Evolutionary conservation across 306 rosid genomes (phyloP).

Genomic region (Mimosa bimucronata): DNA sequence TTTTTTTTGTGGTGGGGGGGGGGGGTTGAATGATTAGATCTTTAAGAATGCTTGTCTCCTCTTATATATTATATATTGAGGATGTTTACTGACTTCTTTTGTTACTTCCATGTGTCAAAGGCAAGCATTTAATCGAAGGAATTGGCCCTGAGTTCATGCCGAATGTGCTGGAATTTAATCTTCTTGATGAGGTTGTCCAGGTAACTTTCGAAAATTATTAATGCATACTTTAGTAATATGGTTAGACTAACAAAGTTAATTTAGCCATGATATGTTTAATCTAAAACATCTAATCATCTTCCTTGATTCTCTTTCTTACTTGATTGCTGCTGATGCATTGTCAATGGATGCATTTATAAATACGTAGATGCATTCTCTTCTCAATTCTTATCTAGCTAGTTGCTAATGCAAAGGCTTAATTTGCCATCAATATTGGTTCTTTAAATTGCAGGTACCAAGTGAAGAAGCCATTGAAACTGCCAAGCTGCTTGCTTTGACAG

Average conservation of each 20-base stretch:
- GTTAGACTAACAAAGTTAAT: too few relatives aligned
- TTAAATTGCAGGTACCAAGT: slow-evolving; percentile 53
- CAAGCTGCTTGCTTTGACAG: slow-evolving; percentile 70
- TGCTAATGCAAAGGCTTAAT: background rate
- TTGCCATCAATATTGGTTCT: slow-evolving; percentile 3
- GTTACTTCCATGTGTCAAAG: slow-evolving; percentile 41
- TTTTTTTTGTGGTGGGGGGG: too few relatives aligned
- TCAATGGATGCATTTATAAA: too few relatives aligned
- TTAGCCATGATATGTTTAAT: too few relatives aligned
- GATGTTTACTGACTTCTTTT: slow-evolving; percentile 16
- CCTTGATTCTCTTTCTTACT: too few relatives aligned
- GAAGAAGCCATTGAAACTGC: slow-evolving; percentile 80
- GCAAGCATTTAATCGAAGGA: slow-evolving; percentile 79
- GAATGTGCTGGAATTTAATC: slow-evolving; percentile 50
- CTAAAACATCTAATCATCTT: too few relatives aligned
- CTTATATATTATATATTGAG: slow-evolving; percentile 2
- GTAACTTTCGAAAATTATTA: slow-evolving; percentile 40
- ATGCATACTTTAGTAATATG: too few relatives aligned
- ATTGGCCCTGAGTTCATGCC: slow-evolving; percentile 73
- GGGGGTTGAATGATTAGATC: too few relatives aligned
- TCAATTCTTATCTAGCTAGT: background rate
- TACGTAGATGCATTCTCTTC: background rate
- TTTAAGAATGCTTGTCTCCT: background rate
- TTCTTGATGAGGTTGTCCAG: slow-evolving; percentile 73
- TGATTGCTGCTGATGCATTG: too few relatives aligned